Percentiles rank a stretch among this genome's conserved stretches.
Evolutionary conservation across 768 basidiomycete genomes (phyloP).

Genomic region (Mycena belliarum): DNA sequence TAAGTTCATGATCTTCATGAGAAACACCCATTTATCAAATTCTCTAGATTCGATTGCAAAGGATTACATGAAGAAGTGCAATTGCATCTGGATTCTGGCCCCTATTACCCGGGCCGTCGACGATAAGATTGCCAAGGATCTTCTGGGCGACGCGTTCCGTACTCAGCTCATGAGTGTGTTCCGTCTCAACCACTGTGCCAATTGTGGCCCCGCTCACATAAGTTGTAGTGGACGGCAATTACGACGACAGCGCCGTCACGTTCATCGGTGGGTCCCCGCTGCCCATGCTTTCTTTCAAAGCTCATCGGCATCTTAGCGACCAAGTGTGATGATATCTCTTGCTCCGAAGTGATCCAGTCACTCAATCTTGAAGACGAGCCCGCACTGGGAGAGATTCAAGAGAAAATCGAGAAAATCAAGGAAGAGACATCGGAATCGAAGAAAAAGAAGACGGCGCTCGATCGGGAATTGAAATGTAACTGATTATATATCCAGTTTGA

Average conservation of each 20-base stretch:
- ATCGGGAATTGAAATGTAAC: constrained; percentile 44
- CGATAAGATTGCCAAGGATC: constrained; percentile 64
- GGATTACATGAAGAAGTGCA: constrained; percentile 66
- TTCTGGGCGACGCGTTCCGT: constrained; percentile 67
- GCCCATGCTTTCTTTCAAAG: neutral
- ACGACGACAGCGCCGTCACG: constrained; percentile 59
- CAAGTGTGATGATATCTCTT: constrained; percentile 66
- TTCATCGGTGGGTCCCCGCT: constrained; percentile 50
- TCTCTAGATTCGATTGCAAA: constrained; percentile 46
- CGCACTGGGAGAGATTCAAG: constrained; percentile 51
- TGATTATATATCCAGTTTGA: neutral
- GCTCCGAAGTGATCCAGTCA: constrained; percentile 54
- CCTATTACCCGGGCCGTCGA: constrained; percentile 66
- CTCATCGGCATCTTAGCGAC: constrained; percentile 39
- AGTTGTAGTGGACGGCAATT: constrained; percentile 53
- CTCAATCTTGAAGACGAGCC: constrained; percentile 55
- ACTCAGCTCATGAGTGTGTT: constrained; percentile 60
- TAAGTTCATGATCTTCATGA: constrained; percentile 20
- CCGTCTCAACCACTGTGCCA: neutral
- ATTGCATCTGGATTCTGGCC: constrained; percentile 68
- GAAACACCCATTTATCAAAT: neutral
- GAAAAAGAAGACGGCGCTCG: constrained; percentile 40
- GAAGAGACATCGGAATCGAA: constrained; percentile 41
- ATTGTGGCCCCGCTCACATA: neutral
- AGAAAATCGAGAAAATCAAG: constrained; percentile 38